phyloP scores from a whole-genome alignment of 805 yeast species.

The Wickerhamomyces queroliae region DNA sequence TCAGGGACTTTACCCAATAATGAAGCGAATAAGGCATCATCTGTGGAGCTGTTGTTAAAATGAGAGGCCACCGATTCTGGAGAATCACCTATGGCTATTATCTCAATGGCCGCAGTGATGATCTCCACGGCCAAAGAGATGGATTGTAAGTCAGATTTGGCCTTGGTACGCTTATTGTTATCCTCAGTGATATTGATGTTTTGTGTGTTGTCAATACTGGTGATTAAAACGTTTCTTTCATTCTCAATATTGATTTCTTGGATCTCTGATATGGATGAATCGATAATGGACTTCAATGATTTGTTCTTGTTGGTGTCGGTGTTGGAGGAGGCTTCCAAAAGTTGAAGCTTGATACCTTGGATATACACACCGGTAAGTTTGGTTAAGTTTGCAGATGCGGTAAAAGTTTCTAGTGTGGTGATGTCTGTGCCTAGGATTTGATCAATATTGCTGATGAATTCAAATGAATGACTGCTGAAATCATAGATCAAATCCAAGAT shows the following conservation, averaged over 20 bases:
- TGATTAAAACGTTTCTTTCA: conserved; percentile 22
- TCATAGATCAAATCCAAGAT: conserved; percentile 54
- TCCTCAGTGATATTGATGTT: conserved; percentile 24
- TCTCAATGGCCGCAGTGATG: conserved; percentile 68
- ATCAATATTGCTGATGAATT: conserved; percentile 32
- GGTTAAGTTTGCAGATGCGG: conserved; percentile 15
- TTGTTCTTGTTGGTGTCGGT: conserved; percentile 11
- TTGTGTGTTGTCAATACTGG: conserved; percentile 29
- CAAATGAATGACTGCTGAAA: conserved; percentile 52
- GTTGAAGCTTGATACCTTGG: conserved; percentile 33
- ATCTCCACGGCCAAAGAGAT: conserved; percentile 72
- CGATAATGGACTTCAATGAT: conserved; percentile 20
- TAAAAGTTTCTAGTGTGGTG: neutral
- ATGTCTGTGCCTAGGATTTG: neutral
- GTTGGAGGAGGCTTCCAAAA: conserved; percentile 25
- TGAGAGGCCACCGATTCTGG: conserved; percentile 6
- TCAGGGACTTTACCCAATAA: conserved; percentile 22
- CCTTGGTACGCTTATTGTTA: conserved; percentile 34
- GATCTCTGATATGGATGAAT: conserved; percentile 12
- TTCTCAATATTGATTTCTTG: conserved; percentile 26
- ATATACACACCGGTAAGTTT: conserved; percentile 27
- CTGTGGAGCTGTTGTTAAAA: conserved; percentile 4
- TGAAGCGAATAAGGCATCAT: conserved; percentile 13
- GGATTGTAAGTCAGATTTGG: conserved; percentile 51
- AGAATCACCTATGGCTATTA: conserved; percentile 27